phyloP scores from a whole-genome alignment of 345 rosid species.

The Brassica carinata region DNA sequence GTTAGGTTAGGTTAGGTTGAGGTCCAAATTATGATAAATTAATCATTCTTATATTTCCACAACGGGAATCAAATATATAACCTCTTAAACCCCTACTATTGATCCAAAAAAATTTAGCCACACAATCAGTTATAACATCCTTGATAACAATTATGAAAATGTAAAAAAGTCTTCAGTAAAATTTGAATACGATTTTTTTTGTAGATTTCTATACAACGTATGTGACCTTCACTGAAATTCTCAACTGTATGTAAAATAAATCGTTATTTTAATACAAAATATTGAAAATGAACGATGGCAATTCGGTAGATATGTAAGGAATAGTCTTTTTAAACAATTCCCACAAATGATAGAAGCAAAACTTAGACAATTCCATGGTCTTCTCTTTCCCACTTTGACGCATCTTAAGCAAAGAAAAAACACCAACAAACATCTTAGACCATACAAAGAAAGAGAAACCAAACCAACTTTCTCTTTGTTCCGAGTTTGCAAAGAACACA shows the following conservation, averaged over 20 bases:
- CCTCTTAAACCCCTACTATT: too few relatives aligned
- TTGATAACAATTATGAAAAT: background rate
- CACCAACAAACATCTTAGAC: constrained; percentile 19
- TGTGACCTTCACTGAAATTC: background rate
- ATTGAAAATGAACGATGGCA: background rate
- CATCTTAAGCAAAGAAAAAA: constrained; percentile 18
- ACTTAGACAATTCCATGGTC: constrained; percentile 29
- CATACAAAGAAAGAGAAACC: constrained; percentile 23
- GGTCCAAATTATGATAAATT: too few relatives aligned
- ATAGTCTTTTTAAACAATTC: background rate
- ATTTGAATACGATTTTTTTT: background rate
- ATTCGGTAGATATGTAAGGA: constrained; percentile 9
- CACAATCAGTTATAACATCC: background rate
- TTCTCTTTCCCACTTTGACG: constrained; percentile 42
- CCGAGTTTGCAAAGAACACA: background rate
- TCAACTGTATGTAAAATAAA: background rate
- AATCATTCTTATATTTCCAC: too few relatives aligned
- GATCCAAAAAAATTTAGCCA: too few relatives aligned
- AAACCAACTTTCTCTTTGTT: background rate
- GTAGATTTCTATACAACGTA: background rate
- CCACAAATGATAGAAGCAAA: constrained; percentile 17
- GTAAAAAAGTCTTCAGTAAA: background rate
- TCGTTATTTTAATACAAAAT: background rate
- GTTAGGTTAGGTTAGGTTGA: too few relatives aligned
- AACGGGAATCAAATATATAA: too few relatives aligned